Base-by-base conservation (phyloP, 257 asterid species). In the Mitragyna speciosa region DNA sequence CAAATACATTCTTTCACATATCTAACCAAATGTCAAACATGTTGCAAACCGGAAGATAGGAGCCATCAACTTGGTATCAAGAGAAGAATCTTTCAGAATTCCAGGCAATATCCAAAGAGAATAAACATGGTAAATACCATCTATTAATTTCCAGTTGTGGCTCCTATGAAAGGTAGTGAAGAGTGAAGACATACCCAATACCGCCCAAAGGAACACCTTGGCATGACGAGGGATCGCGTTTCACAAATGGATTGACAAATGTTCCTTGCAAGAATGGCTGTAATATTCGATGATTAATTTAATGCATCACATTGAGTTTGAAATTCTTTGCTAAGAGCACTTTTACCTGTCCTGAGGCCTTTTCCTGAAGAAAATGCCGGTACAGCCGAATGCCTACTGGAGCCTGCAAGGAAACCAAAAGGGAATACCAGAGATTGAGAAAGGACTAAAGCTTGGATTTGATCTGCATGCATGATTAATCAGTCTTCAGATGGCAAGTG, bases 191-290 rank as follows among this genome's bases (percentile, higher is more conserved):
- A 80, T 92, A 96, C 99, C 99, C 99, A 69, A 96, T 85, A 81
- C 99, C 99, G 78, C 99, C 99, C 65, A 96, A 15, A 78, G 99
- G 99, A 84, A 94, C 98, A 79, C 98, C 98, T 65, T 89, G 97
- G 88, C 97, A 90, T 79, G 99, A 91, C 73, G 97, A 84, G 59
- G 91, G 73, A 31, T 81, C 81, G 70, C 98, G 98, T 86, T 89
- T 91, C 41, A 86, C 78, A 80, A 94, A 96, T 86, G 99, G 99
- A 87, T 96, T 88, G n/a, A 94, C 2, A 87, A 96, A 92, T 74
- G 84, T 85, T 30, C 83, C 89, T 97, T 96, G 89, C 89, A 89
- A 78, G 82, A 87, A 70, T 12, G 70, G 30, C 36, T 70, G 2
- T 67, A 77, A 80, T 74, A 76, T 61, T 83, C 51, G 70, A 58